Base-by-base conservation (phyloP, 2,329 filamentous ascomycete genomes). In the Chaetomium sp. region DNA sequence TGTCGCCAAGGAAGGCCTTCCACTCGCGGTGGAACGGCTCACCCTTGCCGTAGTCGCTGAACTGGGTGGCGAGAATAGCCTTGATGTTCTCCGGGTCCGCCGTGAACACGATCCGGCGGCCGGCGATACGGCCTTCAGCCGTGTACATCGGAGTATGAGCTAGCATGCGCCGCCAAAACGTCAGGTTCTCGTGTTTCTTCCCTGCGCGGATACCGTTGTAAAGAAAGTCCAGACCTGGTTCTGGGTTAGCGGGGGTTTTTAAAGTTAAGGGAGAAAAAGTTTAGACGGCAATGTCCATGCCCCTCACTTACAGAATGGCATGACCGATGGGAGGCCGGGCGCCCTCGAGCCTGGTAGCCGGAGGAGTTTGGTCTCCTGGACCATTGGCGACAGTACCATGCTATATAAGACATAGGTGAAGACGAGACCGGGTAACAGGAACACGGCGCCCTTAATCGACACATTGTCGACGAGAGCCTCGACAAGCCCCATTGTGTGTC, bases 21-120 rank as follows among this genome's bases (percentile, higher is more conserved):
- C 87, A 95, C 51, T 91, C 86, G 7, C 71, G 63, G 64, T 91
- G 86, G 72, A 95, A 95, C 27, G 76, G 71, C 59, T 83, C 72
- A 6, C 91, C 90, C 68, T 96, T 91, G 64, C 91, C 91, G 67
- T 85, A 96, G 66, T 95, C 88, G 42, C 73, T 72, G 67, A 96
- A 96, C 67, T 96, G 89, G 1, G 86, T 87, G 0, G 91, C 88
- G n/a, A 96, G 76, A 27, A 96, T 79, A 5, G 91, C 89, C 70
- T 96, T 95, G 74, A 95, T 87, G 67, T 96, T 96, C 66, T 95
- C 89, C 0, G 88, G 87, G 62, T 96, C 90, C 5, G 81, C 81
- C 0, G 91, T 96, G 66, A 94, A 79, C 57, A 95, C 69, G 27
- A 86, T 70, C n/a, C 88, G 81, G 48, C 73, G 68, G 48, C 79